Conservation (phyloP, 345 rosid species). For the Salix caprea region DNA sequence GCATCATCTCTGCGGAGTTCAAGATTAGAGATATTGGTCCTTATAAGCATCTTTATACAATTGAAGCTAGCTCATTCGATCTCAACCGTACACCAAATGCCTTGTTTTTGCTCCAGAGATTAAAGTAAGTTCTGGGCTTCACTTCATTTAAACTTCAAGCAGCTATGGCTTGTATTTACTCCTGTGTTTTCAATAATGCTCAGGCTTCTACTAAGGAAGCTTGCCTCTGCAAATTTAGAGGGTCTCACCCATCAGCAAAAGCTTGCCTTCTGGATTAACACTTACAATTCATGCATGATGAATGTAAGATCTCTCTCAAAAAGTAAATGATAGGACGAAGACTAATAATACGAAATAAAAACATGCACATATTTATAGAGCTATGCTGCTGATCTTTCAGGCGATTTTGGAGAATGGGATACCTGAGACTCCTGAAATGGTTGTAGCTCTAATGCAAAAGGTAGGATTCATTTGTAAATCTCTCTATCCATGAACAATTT, state of each 20-base stretch:
- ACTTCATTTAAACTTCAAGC: neutral
- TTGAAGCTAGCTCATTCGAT: slow-evolving; percentile 59
- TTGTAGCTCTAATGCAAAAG: slow-evolving; percentile 87
- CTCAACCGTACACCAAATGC: slow-evolving; percentile 50
- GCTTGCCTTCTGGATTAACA: slow-evolving; percentile 96
- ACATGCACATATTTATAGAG: slow-evolving; percentile 6
- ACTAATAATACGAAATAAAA: neutral
- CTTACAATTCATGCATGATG: slow-evolving; percentile 76
- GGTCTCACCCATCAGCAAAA: slow-evolving; percentile 86
- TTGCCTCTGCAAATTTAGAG: slow-evolving; percentile 53
- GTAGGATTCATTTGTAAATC: slow-evolving; percentile 28
- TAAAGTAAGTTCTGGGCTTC: slow-evolving; percentile 48
- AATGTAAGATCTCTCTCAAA: slow-evolving; percentile 49
- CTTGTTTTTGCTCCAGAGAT: slow-evolving; percentile 59
- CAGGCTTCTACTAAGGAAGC: slow-evolving; percentile 76
- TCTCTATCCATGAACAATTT: neutral
- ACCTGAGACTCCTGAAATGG: slow-evolving; percentile 70
- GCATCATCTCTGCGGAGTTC: slow-evolving; percentile 35
- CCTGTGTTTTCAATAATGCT: slow-evolving; percentile 10
- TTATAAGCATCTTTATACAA: slow-evolving; percentile 48
- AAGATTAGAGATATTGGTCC: slow-evolving; percentile 54
- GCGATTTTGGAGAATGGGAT: slow-evolving; percentile 78
- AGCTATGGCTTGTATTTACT: slow-evolving; percentile 7
- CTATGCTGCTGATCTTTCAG: slow-evolving; percentile 25
- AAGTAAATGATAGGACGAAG: neutral